phyloP scores from a whole-genome alignment of 495 filamentous ascomycete genomes.

The Alectoria sarmentosa region DNA sequence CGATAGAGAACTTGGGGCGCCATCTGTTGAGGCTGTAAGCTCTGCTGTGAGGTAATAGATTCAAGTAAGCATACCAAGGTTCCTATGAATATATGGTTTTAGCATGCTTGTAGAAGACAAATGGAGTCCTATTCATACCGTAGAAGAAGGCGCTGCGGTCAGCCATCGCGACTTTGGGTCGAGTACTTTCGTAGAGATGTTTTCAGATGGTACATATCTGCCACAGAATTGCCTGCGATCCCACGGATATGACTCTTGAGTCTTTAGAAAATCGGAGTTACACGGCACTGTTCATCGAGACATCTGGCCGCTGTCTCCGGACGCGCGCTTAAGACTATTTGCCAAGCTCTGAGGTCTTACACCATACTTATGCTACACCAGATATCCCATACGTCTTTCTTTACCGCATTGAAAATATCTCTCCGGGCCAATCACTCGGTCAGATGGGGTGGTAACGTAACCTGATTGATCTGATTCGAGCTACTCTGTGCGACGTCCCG shows the following conservation, averaged over 20 bases:
- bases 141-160: constrained; percentile 52
- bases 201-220: background rate
- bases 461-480: background rate
- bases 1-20: constrained; percentile 72
- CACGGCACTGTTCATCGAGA: too few species aligned
- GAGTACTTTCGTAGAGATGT: too few species aligned
- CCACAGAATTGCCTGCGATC: background rate
- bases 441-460: too few species aligned
- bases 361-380: too few species aligned
- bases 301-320: background rate
- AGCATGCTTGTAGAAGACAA: background rate
- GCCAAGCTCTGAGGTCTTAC: too few species aligned
- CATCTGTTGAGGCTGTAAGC: constrained; percentile 48
- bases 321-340: background rate
- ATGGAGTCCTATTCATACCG: constrained; percentile 32
- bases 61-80: constrained; percentile 31
- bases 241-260: background rate
- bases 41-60: constrained; percentile 27
- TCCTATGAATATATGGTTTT: constrained; percentile 20
- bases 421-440: too few species aligned
- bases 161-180: constrained; percentile 31
- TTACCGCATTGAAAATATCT: too few species aligned
- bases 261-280: too few species aligned
- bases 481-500: background rate
- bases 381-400: too few species aligned